These are phyloP conservation scores for Emmonsiellopsis sp. DNA, from an alignment of 2,329 filamentous ascomycete species.

Conservation along the genomic window DNA sequence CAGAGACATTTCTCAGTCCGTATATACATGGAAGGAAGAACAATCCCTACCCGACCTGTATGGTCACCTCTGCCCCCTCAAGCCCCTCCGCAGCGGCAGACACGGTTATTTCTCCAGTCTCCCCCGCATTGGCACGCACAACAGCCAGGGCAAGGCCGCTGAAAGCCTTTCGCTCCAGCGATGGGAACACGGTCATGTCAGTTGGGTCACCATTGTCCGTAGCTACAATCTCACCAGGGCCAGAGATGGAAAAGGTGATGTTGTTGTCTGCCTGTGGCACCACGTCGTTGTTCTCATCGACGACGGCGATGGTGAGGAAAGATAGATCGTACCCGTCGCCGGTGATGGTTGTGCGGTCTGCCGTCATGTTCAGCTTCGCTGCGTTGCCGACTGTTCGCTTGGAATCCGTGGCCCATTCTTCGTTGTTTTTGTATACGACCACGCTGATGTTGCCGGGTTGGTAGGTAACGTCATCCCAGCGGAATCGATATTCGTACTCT, in stretches of 20 bases:
- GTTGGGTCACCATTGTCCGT: constrained; percentile 46
- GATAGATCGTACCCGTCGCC: constrained; percentile 29
- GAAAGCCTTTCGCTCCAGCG: constrained; percentile 32
- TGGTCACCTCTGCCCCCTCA: too few relatives aligned
- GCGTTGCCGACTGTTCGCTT: constrained; percentile 36
- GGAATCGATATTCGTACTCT: constrained; percentile 38
- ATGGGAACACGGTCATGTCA: constrained; percentile 38
- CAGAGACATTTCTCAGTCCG: too few relatives aligned
- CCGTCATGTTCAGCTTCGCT: constrained; percentile 28
- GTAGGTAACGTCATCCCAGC: constrained; percentile 46
- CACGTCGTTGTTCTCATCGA: constrained; percentile 35
- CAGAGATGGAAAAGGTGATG: constrained; percentile 38
- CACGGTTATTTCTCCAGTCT: too few relatives aligned
- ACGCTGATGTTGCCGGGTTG: constrained; percentile 40
- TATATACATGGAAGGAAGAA: too few relatives aligned
- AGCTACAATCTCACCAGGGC: constrained; percentile 38
- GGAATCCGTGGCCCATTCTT: constrained; percentile 38
- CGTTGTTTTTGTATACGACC: constrained; percentile 40
- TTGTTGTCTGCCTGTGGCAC: constrained; percentile 37
- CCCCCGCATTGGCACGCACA: too few relatives aligned
- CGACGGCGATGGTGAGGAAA: constrained; percentile 39
- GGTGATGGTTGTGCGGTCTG: constrained; percentile 32
- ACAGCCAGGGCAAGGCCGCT: constrained; percentile 19
- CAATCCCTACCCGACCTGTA: too few relatives aligned
- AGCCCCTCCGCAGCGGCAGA: too few relatives aligned